Conservation (phyloP, 208 protist genomes). For the Wallacemonas rigidus region DNA sequence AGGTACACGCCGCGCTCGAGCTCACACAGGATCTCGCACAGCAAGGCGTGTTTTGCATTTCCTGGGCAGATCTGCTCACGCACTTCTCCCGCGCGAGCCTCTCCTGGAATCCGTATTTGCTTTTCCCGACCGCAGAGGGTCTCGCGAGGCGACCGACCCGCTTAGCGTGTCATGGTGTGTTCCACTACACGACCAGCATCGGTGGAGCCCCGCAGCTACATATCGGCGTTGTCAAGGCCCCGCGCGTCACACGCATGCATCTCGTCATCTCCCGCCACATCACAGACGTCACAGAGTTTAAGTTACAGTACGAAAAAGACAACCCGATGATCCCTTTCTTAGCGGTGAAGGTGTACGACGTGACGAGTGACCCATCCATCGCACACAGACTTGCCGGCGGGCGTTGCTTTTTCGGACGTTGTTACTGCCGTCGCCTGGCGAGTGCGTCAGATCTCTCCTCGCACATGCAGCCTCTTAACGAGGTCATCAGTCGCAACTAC, state of each 20-base stretch:
- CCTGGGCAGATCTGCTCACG: constrained; percentile 63
- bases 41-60: constrained; percentile 85
- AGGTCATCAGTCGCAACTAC: constrained; percentile 58
- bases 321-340: constrained; percentile 54
- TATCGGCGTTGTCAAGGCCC: constrained; percentile 65
- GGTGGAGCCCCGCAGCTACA: constrained; percentile 78
- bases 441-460: constrained; percentile 56
- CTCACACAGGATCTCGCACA: constrained; percentile 47
- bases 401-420: constrained; percentile 66
- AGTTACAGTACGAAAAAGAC: constrained; percentile 61
- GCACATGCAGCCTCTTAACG: constrained; percentile 59
- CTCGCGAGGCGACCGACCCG: constrained; percentile 57
- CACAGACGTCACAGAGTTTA: constrained; percentile 60
- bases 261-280: constrained; percentile 84
- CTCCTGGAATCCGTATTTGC: constrained; percentile 90
- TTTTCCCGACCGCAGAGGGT: constrained; percentile 63
- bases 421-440: constrained; percentile 70
- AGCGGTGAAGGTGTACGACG: constrained; percentile 73
- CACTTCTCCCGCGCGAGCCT: constrained; percentile 73
- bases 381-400: constrained; percentile 60
- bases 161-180: constrained; percentile 71
- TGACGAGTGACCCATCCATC: constrained; percentile 71
- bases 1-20: constrained; percentile 49
- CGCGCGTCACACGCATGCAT: constrained; percentile 72
- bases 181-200: constrained; percentile 49